Base-by-base conservation (phyloP, 768 basidiomycete genomes). In the Mycena leptocephala region DNA sequence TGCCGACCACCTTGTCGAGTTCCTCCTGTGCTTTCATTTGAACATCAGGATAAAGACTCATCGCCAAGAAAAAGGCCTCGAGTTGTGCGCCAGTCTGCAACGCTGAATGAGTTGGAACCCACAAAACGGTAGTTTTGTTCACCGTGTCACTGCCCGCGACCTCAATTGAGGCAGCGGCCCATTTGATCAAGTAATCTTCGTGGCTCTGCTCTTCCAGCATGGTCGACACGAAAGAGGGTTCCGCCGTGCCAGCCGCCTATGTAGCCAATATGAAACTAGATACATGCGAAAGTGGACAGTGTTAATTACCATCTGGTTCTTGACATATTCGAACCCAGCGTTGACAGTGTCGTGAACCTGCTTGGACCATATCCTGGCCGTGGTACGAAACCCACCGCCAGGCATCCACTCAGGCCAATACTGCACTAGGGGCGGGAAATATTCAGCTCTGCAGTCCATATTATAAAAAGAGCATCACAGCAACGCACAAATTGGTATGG, bases 11-110 rank as follows among this genome's bases (percentile, higher is more conserved):
- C 16, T 18, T 18, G 16, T 56, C 55, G 30, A 56, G 28, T 56
- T 56, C 55, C 13, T 56, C 30, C 55, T 87, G 86, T 2, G 85
- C 84, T 13, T 78, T 41, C 7, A 13, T 37, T 69, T 87, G 87
- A 3, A 84, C 55, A 2, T 32, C 11, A 5, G 55, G 55, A 56
- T 32, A 20, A 18, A 56, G 28, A 9, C 14, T 32, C 55, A 56
- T 56, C 10, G 55, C 55, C 30, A 56, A 28, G 30, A 56, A 56
- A 32, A 56, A 56, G 28, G 14, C 55, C 18, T 56, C 55, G 2
- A 56, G 55, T 32, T 56, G 55, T 18, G 55, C 28, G 0, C 28
- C 28, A 9, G 55, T 32, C 55, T 56, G 30, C 5, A 32, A 5
- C 18, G 28, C 20, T 24, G 14, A 28, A 30, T 28, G 8, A 51